Evolutionary conservation across 345 rosid genomes (phyloP), one percentile per base, ranked within the genome.

Genomic region (Gossypium longicalyx): DNA sequence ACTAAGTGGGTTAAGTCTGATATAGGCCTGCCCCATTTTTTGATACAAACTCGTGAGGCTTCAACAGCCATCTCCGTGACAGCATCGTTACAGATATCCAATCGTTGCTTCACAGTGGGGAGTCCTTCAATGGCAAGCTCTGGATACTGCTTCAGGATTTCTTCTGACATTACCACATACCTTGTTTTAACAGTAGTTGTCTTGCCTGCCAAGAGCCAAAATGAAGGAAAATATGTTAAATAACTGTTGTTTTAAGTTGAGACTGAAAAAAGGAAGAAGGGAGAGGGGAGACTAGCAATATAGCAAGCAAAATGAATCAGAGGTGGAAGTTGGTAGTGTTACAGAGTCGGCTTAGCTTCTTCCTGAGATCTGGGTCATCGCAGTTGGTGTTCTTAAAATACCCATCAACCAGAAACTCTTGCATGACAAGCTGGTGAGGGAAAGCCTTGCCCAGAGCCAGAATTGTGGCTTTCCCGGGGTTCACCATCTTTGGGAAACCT

Each of bases 341-440:
- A 96, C 98, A 91, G 81, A 93, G 97, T 76, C 94, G 89, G 68
- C 89, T 78, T 48, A 93, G 93, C 87, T 93, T 93, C 85, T 83
- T 82, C 79, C 88, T 95, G 83, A 93, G 98, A 29, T 89, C 97
- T 5, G 91, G 97, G 63, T 95, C 98, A 43, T 95, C 87, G 45
- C 99, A 93, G 44, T 89, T 95, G 85, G 97, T 95, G 87, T 83
- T 86, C 83, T 74, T 88, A 85, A 95, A 93, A 78, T 90, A 93
- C 16, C 97, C 98, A 79, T 95, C 97, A 66, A 95, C 98, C 57
- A 95, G 87, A 67, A 84, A 90, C 67, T 91, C 98, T 76, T 95
- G 99, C 94, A 93, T 90, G 53, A 93, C 94, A 43, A 95, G 97
- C 87, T 95, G 99, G 80, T 86, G 86, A 73, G 99, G 99, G 79